These are phyloP conservation scores for Mallotus japonicus DNA, from an alignment of 441 rosid genomes.

Conservation along the genomic window DNA sequence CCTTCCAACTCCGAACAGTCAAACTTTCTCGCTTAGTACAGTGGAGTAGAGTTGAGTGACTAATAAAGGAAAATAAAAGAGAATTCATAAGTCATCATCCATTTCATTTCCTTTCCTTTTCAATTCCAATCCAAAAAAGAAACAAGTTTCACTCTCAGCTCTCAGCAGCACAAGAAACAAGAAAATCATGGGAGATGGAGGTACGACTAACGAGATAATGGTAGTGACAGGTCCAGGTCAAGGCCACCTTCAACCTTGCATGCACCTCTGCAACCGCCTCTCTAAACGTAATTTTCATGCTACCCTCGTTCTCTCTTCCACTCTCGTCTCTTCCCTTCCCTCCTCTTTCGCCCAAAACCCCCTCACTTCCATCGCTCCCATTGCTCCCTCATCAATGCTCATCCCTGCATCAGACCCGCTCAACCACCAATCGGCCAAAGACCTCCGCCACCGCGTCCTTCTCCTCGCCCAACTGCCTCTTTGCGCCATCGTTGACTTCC, in stretches of 20 bases:
- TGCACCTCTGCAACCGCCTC: constrained; percentile 16
- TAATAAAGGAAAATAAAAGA: no score
- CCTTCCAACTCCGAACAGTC: no score
- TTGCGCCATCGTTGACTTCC: constrained; percentile 10
- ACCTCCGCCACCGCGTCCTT: constrained; percentile 7
- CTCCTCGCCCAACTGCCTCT: not conserved
- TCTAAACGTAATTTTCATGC: not conserved
- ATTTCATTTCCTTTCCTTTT: no score
- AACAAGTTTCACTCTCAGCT: no score
- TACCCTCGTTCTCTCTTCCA: constrained; percentile 1
- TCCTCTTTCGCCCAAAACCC: constrained; percentile 13
- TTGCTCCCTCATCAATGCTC: not conserved
- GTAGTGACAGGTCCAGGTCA: constrained; percentile 7
- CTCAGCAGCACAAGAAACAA: no score
- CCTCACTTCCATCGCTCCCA: not conserved
- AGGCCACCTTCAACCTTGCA: constrained; percentile 13
- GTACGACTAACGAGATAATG: not conserved
- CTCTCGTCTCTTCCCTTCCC: constrained; percentile 8
- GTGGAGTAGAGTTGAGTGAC: no score
- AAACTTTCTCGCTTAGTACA: no score
- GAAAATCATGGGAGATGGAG: no score
- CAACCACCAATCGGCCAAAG: not conserved
- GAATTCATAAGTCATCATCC: no score
- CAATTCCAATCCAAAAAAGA: no score
- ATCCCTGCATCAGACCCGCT: no score